These are phyloP conservation scores for Auricularia cornea DNA, from an alignment of 768 basidiomycete genomes.

Conservation along the genomic window DNA sequence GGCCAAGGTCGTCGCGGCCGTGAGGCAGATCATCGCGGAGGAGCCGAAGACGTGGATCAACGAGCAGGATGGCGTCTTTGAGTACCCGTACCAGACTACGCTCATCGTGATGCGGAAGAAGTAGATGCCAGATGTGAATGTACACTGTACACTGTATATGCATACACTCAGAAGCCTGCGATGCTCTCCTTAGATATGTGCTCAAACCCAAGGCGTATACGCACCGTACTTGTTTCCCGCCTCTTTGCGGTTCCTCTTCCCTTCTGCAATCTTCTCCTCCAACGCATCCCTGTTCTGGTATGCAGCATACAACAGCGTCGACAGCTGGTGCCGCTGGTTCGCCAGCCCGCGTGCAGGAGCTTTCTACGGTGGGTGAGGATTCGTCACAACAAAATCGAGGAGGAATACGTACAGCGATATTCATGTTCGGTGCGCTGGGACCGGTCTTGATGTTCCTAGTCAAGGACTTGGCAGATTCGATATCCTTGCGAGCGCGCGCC, in stretches of 20 bases:
- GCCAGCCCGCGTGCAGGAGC: neutral
- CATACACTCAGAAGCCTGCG: neutral
- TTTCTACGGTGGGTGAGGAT: neutral
- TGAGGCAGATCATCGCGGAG: constrained; percentile 46
- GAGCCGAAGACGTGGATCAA: constrained; percentile 71
- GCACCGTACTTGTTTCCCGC: constrained; percentile 84
- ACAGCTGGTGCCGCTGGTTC: constrained; percentile 55
- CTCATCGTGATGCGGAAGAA: constrained; percentile 46
- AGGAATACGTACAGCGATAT: constrained; percentile 52
- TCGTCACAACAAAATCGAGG: neutral
- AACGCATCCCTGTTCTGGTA: constrained; percentile 75
- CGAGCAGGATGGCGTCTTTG: constrained; percentile 59
- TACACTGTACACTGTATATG: neutral
- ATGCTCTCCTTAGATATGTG: neutral
- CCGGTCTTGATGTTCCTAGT: constrained; percentile 53
- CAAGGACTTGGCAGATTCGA: constrained; percentile 65
- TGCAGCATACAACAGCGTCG: constrained; percentile 73
- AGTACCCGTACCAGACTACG: constrained; percentile 69
- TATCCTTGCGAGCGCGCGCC: constrained; percentile 55
- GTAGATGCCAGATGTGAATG: too few relatives aligned
- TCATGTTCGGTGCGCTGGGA: constrained; percentile 65
- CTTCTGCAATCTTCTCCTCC: constrained; percentile 80
- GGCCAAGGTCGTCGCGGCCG: constrained; percentile 38
- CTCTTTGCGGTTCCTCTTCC: constrained; percentile 74
- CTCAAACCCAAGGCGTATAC: neutral